These are phyloP conservation scores for Linum tenue DNA, from an alignment of 345 rosid genomes.

Conservation along the genomic window DNA sequence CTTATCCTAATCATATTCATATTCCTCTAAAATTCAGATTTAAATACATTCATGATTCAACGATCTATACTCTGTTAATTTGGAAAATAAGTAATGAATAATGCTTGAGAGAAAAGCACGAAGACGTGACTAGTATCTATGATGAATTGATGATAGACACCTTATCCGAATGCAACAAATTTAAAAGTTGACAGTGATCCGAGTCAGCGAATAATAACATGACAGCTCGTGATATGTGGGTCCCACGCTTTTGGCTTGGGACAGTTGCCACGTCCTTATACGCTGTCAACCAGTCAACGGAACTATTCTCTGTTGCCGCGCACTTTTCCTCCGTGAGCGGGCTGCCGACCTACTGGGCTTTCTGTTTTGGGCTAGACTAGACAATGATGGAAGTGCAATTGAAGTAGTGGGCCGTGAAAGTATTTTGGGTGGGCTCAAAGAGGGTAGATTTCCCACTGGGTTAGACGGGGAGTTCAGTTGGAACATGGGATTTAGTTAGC, in stretches of 20 bases:
- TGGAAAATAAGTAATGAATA: neutral
- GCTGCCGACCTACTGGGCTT: too few species aligned
- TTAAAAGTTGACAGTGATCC: constrained; percentile 19
- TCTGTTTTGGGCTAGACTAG: too few species aligned
- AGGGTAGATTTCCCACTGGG: too few species aligned
- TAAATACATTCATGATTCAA: neutral
- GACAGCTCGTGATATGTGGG: neutral
- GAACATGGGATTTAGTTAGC: too few species aligned
- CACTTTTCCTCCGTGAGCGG: too few species aligned
- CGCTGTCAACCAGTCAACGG: neutral
- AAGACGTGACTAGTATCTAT: too few species aligned
- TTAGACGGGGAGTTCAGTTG: too few species aligned
- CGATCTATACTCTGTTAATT: neutral
- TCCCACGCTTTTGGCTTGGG: neutral
- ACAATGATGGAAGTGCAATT: too few species aligned
- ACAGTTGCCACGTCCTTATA: neutral
- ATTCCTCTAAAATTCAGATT: neutral
- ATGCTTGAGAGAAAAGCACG: neutral
- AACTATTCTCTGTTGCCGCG: too few species aligned
- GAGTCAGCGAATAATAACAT: constrained; percentile 23
- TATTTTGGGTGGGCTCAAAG: too few species aligned
- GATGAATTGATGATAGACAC: neutral
- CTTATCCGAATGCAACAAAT: constrained; percentile 17
- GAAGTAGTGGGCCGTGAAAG: too few species aligned
- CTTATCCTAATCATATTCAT: neutral